Base-by-base conservation (phyloP, 768 basidiomycete species). In the Rhizopogon roseolus region DNA sequence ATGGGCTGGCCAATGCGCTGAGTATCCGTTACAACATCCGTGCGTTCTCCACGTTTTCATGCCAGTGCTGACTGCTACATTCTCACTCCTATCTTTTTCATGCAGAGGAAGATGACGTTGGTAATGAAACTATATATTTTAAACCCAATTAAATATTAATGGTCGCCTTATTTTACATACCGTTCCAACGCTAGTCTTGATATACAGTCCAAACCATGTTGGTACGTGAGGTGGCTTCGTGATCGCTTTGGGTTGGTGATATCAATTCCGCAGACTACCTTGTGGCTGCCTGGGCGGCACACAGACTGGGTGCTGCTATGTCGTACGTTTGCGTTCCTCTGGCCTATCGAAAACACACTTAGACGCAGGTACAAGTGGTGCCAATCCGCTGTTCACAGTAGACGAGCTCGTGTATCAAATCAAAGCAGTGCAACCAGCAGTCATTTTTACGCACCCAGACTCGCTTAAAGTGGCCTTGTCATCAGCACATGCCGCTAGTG, bases 161-260 rank as follows among this genome's bases (percentile, higher is more conserved):
- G 19, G 25, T 25, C 7, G 2, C 6, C 34, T 14, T 10, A 27
- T 32, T 13, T n/a, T 68, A 22, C 61, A 40, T 36, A n/a, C 54
- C 27, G 27, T 32, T 7, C 10, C 13, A 22, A 22, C 22, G 4
- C 49, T 58, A 87, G 86, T 85, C 7, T 71, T 85, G 53, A 62
- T 86, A 40, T 86, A 81, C 64, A 84, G 84, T 55, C 76, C 82
- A 28, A 89, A 89, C 62, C 82, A 86, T 59, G 63, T 86, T 40
- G 85, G 84, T 82, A 57, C 40, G 75, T 61, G 29, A 11, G 4
- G n/a, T 32, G 14, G 37, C 17, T 28, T 4, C 19, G 7, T 34
- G 16, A 41, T 11, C 17, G 25, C 36, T 32, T 46, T 13, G 36
- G 16, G 39, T 29, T 42, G 29, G 19, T 42, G 17, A 19, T 38